phyloP scores from a whole-genome alignment of 176 grass and related monocot species.

The Coix lacrymajobi region DNA sequence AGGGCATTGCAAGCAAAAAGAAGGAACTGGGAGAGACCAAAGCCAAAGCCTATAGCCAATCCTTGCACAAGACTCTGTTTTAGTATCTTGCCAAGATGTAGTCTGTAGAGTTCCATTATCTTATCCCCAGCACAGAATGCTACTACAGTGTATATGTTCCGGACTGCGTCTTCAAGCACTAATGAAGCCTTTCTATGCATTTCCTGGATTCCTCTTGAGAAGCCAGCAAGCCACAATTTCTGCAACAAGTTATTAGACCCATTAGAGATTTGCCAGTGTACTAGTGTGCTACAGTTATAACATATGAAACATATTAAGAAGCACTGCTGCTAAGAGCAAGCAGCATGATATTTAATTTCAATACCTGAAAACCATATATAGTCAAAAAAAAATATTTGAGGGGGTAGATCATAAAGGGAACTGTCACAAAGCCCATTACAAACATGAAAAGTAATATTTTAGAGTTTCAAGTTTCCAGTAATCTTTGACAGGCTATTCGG shows the following conservation, averaged over 20 bases:
- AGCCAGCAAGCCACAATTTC: constrained; percentile 99
- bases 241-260: constrained; percentile 38
- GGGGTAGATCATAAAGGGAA: background rate
- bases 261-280: constrained; percentile 11
- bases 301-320: constrained; percentile 2
- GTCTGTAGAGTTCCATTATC: constrained; percentile 91
- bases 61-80: constrained; percentile 87
- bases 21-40: constrained; percentile 95
- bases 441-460: background rate
- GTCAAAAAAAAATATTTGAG: background rate
- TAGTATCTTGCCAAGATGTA: constrained; percentile 86
- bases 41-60: constrained; percentile 85
- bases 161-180: constrained; percentile 97
- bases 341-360: background rate
- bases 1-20: constrained; percentile 97
- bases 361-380: background rate
- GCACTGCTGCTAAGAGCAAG: background rate
- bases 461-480: background rate
- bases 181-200: constrained; percentile 99
- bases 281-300: background rate
- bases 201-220: constrained; percentile 98
- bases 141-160: constrained; percentile 99
- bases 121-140: constrained; percentile 99
- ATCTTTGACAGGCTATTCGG: background rate
- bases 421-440: constrained; percentile 4